Conservation (phyloP, 768 basidiomycete species). For the Ramaria rubella region DNA sequence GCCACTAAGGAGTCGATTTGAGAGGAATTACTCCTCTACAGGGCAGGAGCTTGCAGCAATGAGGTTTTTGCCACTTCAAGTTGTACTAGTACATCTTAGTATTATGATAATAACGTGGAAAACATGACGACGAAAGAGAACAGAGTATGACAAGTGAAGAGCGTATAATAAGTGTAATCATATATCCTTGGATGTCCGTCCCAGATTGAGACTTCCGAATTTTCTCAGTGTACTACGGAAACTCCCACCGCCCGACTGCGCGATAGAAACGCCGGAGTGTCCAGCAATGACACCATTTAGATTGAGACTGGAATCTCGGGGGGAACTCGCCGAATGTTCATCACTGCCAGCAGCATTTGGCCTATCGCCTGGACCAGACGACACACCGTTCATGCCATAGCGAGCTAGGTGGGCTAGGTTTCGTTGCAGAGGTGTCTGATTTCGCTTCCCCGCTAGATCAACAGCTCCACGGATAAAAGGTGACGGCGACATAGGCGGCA, state of each 20-base stretch:
- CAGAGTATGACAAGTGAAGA: not conserved
- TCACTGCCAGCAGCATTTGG: constrained; percentile 39
- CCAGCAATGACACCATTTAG: constrained; percentile 42
- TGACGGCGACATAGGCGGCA: constrained; percentile 8
- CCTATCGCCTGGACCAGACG: constrained; percentile 64
- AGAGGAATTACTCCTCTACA: too few relatives aligned
- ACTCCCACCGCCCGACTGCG: constrained; percentile 57
- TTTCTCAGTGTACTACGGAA: constrained; percentile 61
- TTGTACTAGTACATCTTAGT: not conserved
- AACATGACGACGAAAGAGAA: not conserved
- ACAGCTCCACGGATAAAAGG: constrained; percentile 12
- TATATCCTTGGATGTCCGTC: constrained; percentile 35
- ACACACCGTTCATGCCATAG: constrained; percentile 77
- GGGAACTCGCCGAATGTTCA: constrained; percentile 58
- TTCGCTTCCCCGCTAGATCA: constrained; percentile 20
- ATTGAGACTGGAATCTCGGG: constrained; percentile 70
- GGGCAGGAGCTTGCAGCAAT: too few relatives aligned
- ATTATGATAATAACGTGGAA: not conserved
- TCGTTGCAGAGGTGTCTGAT: constrained; percentile 71
- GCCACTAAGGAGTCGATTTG: not conserved
- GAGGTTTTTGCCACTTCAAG: too few relatives aligned
- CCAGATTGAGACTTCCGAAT: constrained; percentile 69
- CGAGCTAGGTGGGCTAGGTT: constrained; percentile 76
- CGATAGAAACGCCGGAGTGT: constrained; percentile 51
- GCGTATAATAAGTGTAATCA: constrained; percentile 14